Evolutionary conservation across 148 eudicot genomes (phyloP), one percentile per base, ranked within the genome.

Genomic region (Chenopodium berlandieri): DNA sequence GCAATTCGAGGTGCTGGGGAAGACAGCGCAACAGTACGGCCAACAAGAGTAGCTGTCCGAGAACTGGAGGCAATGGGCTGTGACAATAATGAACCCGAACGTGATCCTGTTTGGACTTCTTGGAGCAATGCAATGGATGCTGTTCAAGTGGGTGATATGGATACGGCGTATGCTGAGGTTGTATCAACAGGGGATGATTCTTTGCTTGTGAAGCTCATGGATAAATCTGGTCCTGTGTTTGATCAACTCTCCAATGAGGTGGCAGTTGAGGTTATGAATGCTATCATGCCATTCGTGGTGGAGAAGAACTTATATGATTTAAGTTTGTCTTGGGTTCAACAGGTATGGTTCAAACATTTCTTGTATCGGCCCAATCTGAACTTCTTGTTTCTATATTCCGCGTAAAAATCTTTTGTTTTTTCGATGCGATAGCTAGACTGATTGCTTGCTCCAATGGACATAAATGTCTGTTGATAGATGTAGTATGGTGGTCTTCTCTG

Each of bases 81-180:
- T 79, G 99, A 91, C 73, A 89, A 85, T 78, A 78, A 23, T 68
- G 86, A 82, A 78, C 94, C 86, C 69, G 94, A 92, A 65, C 85
- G 94, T 66, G 97, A 96, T 80, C 98, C 97, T 2, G 71, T 89
- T 60, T 92, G 98, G 97, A 91, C 89, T 78, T 86, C 92, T n/a
- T 97, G 99, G 99, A 89, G 89, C 78, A 94, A 97, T 82, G 97
- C 99, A 68, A 97, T 94, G 97, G 98, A 94, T 84, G 98, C 98
- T 68, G 84, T 94, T 82, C 90, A 92, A 80, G 89, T 74, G 52
- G 98, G 98, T 73, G 98, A 94, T 82, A 81, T 94, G 89, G 97
- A 97, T 85, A 78, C 93, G 16, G 99, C 99, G 32, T 94, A 89
- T 90, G 94, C 93, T 65, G 95, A 92, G 84, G 97, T 97, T 64